phyloP scores from a whole-genome alignment of 2,329 filamentous ascomycete species.

The Penicillium vulpinum region DNA sequence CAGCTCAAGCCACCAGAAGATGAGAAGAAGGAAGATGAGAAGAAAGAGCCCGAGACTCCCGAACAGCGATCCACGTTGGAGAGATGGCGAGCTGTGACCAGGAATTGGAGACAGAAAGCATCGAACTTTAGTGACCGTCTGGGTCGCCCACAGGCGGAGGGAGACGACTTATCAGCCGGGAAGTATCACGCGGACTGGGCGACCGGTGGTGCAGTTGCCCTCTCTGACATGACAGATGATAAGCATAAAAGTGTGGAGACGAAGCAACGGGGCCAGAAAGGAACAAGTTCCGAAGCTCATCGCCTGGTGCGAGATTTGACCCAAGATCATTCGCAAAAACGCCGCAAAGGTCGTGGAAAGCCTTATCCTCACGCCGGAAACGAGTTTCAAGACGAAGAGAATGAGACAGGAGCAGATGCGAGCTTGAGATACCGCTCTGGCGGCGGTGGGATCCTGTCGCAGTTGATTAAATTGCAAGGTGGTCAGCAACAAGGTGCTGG shows the following conservation, averaged over 20 bases:
- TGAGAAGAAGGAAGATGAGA: background rate
- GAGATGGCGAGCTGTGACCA: background rate
- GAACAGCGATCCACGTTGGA: background rate
- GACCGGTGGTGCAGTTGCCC: conserved; percentile 24
- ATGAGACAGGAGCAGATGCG: conserved; percentile 10
- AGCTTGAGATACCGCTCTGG: conserved; percentile 27
- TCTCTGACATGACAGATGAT: conserved; percentile 32
- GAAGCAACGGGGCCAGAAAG: conserved; percentile 25
- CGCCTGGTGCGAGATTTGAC: conserved; percentile 35
- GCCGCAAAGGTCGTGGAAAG: conserved; percentile 16
- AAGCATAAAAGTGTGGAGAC: conserved; percentile 33
- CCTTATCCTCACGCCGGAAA: conserved; percentile 17
- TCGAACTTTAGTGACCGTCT: conserved; percentile 18
- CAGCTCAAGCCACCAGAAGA: background rate
- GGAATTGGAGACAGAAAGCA: conserved; percentile 16
- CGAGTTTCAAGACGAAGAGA: conserved; percentile 9
- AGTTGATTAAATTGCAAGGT: conserved; percentile 30
- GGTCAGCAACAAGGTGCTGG: conserved; percentile 6
- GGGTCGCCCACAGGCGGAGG: conserved; percentile 23
- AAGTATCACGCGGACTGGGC: conserved; percentile 30
- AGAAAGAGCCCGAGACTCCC: background rate
- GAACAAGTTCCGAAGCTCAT: conserved; percentile 33
- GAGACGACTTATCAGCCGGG: conserved; percentile 29
- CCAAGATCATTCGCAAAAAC: conserved; percentile 26
- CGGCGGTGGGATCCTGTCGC: conserved; percentile 34